A percentile compares a stretch with the other conserved stretches of the same genome.
phyloP scores from a whole-genome alignment of 2,329 filamentous ascomycete species.

The Orbilia blumenaviensis region DNA sequence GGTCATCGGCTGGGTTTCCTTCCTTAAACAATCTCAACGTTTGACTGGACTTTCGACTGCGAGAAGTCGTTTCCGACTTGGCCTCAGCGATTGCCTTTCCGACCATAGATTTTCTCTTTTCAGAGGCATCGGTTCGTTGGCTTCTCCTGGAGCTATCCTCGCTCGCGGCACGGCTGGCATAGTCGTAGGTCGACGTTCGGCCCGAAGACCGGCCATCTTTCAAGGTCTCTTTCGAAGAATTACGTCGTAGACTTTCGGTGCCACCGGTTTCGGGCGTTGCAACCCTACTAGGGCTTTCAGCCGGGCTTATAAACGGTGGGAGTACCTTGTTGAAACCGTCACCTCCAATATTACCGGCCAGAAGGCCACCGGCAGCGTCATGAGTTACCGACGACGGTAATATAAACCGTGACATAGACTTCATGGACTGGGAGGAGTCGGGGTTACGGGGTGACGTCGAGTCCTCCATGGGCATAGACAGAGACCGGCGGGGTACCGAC shows the following conservation, averaged over 20 bases:
- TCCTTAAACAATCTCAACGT: slow-evolving; percentile 74
- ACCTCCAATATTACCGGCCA: slow-evolving; percentile 23
- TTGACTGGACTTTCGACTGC: slow-evolving; percentile 74
- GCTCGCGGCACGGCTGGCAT: slow-evolving; percentile 35
- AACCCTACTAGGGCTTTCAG: slow-evolving; percentile 31
- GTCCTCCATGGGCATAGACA: slow-evolving; percentile 38
- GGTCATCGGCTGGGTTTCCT: slow-evolving; percentile 61
- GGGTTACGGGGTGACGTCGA: slow-evolving; percentile 23
- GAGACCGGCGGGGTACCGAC: slow-evolving; percentile 37
- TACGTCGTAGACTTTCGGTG: slow-evolving; percentile 24
- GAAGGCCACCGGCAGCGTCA: slow-evolving; percentile 12
- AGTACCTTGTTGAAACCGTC: slow-evolving; percentile 27
- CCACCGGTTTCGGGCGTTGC: slow-evolving; percentile 27
- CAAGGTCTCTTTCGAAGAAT: slow-evolving; percentile 46
- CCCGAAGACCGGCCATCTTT: slow-evolving; percentile 43
- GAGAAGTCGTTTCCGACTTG: slow-evolving; percentile 60
- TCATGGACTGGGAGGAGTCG: slow-evolving; percentile 36
- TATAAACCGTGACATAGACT: slow-evolving; percentile 50
- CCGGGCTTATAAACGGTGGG: slow-evolving; percentile 44
- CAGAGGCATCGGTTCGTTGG: slow-evolving; percentile 31
- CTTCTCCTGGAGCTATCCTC: slow-evolving; percentile 30
- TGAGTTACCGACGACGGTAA: slow-evolving; percentile 39
- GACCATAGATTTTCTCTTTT: slow-evolving; percentile 49
- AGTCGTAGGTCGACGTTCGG: slow-evolving; percentile 27
- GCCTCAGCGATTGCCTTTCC: slow-evolving; percentile 51